These are phyloP conservation scores for Allium sativum DNA, from an alignment of 106 monocot genomes.

Conservation along the genomic window DNA sequence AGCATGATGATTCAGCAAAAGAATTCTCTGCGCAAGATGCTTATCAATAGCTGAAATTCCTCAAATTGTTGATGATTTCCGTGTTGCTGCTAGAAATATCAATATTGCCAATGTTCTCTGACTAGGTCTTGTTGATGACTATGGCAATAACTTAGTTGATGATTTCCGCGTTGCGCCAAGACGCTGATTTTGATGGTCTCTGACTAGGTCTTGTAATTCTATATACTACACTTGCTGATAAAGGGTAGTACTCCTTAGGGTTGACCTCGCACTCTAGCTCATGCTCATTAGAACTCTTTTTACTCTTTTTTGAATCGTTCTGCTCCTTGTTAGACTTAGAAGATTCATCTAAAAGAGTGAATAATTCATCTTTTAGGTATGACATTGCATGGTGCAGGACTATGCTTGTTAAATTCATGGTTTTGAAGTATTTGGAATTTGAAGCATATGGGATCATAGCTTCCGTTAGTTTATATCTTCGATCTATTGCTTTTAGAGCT, in stretches of 20 bases:
- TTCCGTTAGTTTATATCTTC: constrained; percentile 17
- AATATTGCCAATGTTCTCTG: too few relatives aligned
- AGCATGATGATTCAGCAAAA: too few relatives aligned
- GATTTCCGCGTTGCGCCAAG: too few relatives aligned
- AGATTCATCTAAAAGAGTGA: constrained; percentile 22
- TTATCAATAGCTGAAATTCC: too few relatives aligned
- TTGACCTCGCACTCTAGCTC: constrained; percentile 22
- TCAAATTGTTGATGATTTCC: too few relatives aligned
- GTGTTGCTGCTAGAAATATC: too few relatives aligned
- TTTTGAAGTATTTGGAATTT: constrained; percentile 2
- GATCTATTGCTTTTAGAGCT: constrained; percentile 27
- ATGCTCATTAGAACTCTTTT: constrained; percentile 9
- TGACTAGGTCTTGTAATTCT: too few relatives aligned
- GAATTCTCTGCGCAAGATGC: too few relatives aligned
- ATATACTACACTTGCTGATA: too few relatives aligned
- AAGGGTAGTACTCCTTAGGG: constrained; percentile 21
- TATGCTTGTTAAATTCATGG: constrained; percentile 8
- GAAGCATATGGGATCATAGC: constrained; percentile 13
- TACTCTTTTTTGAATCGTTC: not conserved
- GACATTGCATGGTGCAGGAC: constrained; percentile 44
- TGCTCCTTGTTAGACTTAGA: not conserved
- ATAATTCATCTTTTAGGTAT: constrained; percentile 56
- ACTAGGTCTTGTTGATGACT: too few relatives aligned
- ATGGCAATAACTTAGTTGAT: too few relatives aligned
- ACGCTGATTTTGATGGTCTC: too few relatives aligned